Percentiles rank a stretch among this genome's conserved stretches.
phyloP scores from a whole-genome alignment of 768 basidiomycete species.

The Dentipellis sp. region DNA sequence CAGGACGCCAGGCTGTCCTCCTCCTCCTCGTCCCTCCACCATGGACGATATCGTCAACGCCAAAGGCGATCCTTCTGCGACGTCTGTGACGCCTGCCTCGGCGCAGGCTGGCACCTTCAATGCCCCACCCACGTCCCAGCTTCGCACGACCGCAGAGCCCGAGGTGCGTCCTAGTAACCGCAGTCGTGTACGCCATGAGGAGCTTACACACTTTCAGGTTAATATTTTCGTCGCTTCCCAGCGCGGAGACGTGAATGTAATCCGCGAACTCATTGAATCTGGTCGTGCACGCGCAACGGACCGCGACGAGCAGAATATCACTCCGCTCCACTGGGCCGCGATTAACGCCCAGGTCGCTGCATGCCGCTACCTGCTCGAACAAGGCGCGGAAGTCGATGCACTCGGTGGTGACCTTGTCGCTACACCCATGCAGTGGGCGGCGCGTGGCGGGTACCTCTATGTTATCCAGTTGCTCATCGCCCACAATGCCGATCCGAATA shows the following conservation, averaged over 20 bases:
- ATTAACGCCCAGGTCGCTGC: slow-evolving; percentile 92
- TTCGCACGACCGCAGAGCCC: not conserved
- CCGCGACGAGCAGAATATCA: slow-evolving; percentile 85
- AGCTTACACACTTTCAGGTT: slow-evolving; percentile 23
- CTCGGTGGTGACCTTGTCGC: slow-evolving; percentile 90
- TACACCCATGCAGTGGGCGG: slow-evolving; percentile 97
- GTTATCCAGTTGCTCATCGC: slow-evolving; percentile 87
- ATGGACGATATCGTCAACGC: slow-evolving; percentile 27
- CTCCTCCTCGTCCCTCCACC: not conserved
- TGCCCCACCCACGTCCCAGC: slow-evolving; percentile 1
- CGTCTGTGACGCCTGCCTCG: slow-evolving; percentile 27
- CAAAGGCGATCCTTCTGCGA: slow-evolving; percentile 42
- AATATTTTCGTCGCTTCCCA: slow-evolving; percentile 84
- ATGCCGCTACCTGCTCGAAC: slow-evolving; percentile 80
- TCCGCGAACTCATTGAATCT: slow-evolving; percentile 62
- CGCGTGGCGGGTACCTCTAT: slow-evolving; percentile 93
- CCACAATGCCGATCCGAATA: slow-evolving; percentile 87
- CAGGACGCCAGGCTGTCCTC: not conserved
- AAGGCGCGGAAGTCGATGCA: slow-evolving; percentile 92
- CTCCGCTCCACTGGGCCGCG: slow-evolving; percentile 95
- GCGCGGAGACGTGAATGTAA: slow-evolving; percentile 63
- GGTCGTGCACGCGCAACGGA: slow-evolving; percentile 66
- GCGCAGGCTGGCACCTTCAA: slow-evolving; percentile 39
- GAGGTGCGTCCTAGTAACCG: slow-evolving; percentile 1
- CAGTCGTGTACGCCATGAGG: not conserved